Conservation (phyloP, 1,139 yeast species). For the Cylindricascospora bacillispora region DNA sequence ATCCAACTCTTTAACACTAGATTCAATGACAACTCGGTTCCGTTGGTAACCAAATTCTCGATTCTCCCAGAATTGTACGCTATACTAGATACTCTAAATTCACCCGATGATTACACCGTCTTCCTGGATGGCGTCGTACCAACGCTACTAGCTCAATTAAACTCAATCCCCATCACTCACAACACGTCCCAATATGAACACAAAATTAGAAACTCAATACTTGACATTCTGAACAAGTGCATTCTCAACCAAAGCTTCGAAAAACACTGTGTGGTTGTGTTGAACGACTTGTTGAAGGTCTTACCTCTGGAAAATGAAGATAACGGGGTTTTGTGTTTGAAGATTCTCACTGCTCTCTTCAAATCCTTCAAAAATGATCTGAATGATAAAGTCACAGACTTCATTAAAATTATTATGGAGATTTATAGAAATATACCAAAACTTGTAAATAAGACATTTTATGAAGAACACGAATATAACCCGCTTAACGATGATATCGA, state of each 20-base stretch:
- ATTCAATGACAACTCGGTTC: conserved; percentile 16
- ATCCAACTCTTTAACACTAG: conserved; percentile 27
- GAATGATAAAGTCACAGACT: conserved; percentile 63
- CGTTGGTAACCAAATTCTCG: conserved; percentile 15
- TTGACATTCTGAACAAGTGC: conserved; percentile 72
- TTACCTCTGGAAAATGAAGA: conserved; percentile 81
- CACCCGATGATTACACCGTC: conserved; percentile 58
- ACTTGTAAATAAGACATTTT: conserved; percentile 57
- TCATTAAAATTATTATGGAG: conserved; percentile 61
- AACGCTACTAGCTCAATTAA: conserved; percentile 44
- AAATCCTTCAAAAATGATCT: conserved; percentile 66
- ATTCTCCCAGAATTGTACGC: conserved; percentile 69
- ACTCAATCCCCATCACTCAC: conserved; percentile 63
- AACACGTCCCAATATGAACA: conserved; percentile 51
- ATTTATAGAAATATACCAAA: conserved; percentile 73
- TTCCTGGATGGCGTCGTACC: conserved; percentile 54
- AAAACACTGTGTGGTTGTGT: conserved; percentile 50
- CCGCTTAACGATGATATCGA: conserved; percentile 4
- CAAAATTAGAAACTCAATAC: conserved; percentile 57
- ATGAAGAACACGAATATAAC: conserved; percentile 12
- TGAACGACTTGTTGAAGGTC: conserved; percentile 48
- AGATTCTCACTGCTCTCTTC: conserved; percentile 77
- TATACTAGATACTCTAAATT: conserved; percentile 70
- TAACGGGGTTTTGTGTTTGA: conserved; percentile 86
- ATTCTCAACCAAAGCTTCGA: conserved; percentile 76